Percentiles rank a stretch among this genome's conserved stretches.
Evolutionary conservation across 306 rosid genomes (phyloP).

Genomic region (Quercus rubra): DNA sequence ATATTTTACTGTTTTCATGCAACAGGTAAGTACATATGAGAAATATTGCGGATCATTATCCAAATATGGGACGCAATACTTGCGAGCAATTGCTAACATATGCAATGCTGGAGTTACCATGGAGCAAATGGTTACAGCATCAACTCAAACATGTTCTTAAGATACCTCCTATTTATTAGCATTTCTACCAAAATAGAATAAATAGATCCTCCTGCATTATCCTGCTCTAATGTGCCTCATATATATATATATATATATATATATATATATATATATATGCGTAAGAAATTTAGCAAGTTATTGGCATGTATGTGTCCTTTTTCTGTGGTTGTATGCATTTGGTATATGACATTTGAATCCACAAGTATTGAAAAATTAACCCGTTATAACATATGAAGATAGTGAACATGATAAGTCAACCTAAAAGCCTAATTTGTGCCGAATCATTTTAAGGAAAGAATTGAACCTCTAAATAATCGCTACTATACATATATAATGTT

Average conservation of each 20-base stretch:
- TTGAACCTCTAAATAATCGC: not conserved
- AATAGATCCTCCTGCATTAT: not conserved
- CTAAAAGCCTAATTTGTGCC: not conserved
- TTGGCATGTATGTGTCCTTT: not conserved
- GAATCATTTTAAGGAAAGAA: not conserved
- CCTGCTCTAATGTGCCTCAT: not conserved
- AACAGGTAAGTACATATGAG: conserved; percentile 34
- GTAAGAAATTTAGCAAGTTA: not conserved
- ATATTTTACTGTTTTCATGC: not conserved
- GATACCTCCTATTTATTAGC: not conserved
- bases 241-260: not conserved
- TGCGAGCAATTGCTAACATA: conserved; percentile 32
- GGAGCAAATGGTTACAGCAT: conserved; percentile 27
- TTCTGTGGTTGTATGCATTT: not conserved
- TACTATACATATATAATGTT: not conserved
- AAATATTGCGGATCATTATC: conserved; percentile 32
- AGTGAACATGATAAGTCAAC: not conserved
- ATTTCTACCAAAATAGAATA: not conserved
- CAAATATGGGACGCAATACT: conserved; percentile 41
- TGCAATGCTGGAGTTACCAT: too few species aligned
- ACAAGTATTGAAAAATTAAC: not conserved
- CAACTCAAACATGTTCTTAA: conserved; percentile 31
- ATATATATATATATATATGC: not conserved
- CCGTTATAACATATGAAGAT: not conserved
- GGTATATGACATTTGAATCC: not conserved